Base-by-base conservation (phyloP, 2,329 filamentous ascomycete genomes). In the Neurospora crassa region DNA sequence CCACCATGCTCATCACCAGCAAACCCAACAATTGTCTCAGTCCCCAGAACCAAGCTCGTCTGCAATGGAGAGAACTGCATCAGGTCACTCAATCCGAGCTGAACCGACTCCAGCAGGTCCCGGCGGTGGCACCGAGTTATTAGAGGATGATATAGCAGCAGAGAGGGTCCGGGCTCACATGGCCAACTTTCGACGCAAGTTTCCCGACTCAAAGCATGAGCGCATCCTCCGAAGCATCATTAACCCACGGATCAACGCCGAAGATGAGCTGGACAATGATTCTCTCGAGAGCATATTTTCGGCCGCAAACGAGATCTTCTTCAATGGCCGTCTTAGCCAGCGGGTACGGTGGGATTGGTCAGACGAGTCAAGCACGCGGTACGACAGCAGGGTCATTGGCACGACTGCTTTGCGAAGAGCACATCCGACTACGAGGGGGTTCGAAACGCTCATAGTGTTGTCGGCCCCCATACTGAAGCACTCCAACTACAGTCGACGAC, bases 291-390 rank as follows among this genome's bases (percentile, higher is more conserved):
- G 83, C 76, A 88, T 90, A 74, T 87, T 90, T 76, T 85, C 83
- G 12, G 85, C 88, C 10, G 85, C 86, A 63, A 89, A 91, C 79
- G 85, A 87, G 70, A 83, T 90, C 63, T 90, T 91, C 80, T 91
- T 91, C 78, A 81, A 82, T 70, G 85, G 86, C 37, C 82, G 82
- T 7, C 82, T 91, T 14, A 81, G 83, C 40, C 83, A 84, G n/a
- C 84, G 88, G 37, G 88, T 90, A 5, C 81, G 82, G 37, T 90
- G 88, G 87, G 86, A 87, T 74, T 90, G 88, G 88, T 87, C 86
- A 47, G 83, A 87, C 72, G 79, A 80, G 3, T 82, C 82, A 2
- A 82, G 84, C 68, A 76, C 80, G 2, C 83, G 84, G 72, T 89
- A 88, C 75, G 81, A 84, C 70, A 82, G 80, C 72, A 83, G 86